A percentile compares a stretch with the other conserved stretches of the same genome.
These are phyloP conservation scores for Tremellales sp. DNA, from an alignment of 1,284 basidiomycete species.

Conservation along the genomic window DNA sequence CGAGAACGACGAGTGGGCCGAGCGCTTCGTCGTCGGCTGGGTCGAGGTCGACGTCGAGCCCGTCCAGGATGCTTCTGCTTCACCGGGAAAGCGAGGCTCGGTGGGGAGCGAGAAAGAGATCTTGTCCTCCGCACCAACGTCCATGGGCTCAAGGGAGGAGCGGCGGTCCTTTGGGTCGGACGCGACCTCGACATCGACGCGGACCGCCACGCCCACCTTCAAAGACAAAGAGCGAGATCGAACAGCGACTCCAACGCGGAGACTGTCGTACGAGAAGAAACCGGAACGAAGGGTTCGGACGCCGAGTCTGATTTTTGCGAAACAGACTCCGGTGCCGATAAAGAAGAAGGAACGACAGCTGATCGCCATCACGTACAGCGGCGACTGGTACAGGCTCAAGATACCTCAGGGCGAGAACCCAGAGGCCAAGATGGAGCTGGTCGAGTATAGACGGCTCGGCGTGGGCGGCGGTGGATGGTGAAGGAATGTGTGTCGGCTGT, in stretches of 20 bases:
- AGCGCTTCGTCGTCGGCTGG: slow-evolving; percentile 81
- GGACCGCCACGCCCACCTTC: slow-evolving; percentile 26
- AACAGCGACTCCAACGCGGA: slow-evolving; percentile 16
- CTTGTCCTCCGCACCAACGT: too few relatives aligned
- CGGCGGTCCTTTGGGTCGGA: slow-evolving; percentile 18
- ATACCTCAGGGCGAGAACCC: slow-evolving; percentile 52
- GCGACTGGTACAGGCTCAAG: slow-evolving; percentile 87
- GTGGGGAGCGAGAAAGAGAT: background rate
- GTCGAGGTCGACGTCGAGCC: slow-evolving; percentile 58
- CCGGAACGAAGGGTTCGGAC: background rate
- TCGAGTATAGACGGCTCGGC: slow-evolving; percentile 42
- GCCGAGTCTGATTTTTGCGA: background rate
- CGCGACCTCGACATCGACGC: slow-evolving; percentile 12
- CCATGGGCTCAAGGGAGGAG: slow-evolving; percentile 19
- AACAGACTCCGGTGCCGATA: background rate
- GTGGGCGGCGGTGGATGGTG: slow-evolving; percentile 44
- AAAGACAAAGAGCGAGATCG: background rate
- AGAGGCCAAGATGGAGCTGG: slow-evolving; percentile 35
- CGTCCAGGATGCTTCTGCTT: slow-evolving; percentile 4
- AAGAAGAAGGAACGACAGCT: slow-evolving; percentile 63
- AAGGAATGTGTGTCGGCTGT: background rate
- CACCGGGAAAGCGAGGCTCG: background rate
- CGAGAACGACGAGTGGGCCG: slow-evolving; percentile 63
- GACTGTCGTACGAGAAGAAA: slow-evolving; percentile 1
- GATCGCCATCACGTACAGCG: slow-evolving; percentile 77